These are phyloP conservation scores for Lumnitzera racemosa DNA, from an alignment of 345 rosid genomes.

Conservation along the genomic window DNA sequence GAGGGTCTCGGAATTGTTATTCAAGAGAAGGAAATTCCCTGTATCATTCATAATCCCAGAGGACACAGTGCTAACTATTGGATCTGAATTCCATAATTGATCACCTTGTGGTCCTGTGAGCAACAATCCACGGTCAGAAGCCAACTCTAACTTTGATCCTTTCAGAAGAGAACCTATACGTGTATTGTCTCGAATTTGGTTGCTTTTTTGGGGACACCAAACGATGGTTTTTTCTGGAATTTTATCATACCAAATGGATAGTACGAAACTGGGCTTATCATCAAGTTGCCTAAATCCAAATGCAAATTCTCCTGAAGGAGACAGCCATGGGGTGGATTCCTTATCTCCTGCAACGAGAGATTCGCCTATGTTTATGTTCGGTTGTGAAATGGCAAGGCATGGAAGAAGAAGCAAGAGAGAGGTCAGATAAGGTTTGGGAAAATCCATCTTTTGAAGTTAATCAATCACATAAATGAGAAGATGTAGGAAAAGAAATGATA, in stretches of 20 bases:
- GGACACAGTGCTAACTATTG: constrained; percentile 1
- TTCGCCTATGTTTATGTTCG: constrained; percentile 2
- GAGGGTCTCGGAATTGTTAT: not conserved
- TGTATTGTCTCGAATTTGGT: too few species aligned
- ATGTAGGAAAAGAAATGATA: too few species aligned
- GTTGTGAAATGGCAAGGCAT: not conserved
- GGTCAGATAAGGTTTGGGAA: too few species aligned
- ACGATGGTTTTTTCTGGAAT: constrained; percentile 16
- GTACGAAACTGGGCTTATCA: constrained; percentile 14
- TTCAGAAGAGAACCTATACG: not conserved
- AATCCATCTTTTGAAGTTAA: too few species aligned
- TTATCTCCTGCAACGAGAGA: constrained; percentile 9
- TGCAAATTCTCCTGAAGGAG: constrained; percentile 23
- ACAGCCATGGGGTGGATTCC: constrained; percentile 12
- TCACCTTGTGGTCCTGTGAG: constrained; percentile 12
- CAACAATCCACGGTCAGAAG: constrained; percentile 12
- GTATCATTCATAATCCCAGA: constrained; percentile 17
- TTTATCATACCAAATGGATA: constrained; percentile 20
- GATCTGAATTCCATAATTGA: constrained; percentile 11
- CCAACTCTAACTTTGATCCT: constrained; percentile 17
- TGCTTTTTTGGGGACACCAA: constrained; percentile 7
- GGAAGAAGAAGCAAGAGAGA: constrained; percentile 6
- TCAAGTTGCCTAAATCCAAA: constrained; percentile 16
- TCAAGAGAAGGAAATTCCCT: constrained; percentile 13
- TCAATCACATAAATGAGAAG: too few species aligned